These are phyloP conservation scores for Agaricus subrufescens DNA, from an alignment of 768 basidiomycete species.

Conservation along the genomic window DNA sequence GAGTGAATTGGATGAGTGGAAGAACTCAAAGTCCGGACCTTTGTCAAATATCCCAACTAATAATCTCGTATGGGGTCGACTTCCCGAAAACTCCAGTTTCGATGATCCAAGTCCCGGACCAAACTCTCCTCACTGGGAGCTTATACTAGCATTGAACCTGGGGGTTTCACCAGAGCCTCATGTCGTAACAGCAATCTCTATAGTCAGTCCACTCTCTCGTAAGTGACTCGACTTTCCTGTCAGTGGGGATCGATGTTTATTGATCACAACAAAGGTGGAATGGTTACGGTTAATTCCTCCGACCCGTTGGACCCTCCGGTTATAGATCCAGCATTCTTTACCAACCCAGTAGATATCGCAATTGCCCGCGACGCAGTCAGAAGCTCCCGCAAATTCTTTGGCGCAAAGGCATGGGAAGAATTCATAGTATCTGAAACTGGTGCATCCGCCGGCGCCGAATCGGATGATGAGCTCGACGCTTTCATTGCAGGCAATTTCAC, in stretches of 20 bases:
- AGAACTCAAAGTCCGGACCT: conserved; percentile 10
- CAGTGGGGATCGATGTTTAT: neutral
- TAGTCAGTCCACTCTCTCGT: conserved; percentile 12
- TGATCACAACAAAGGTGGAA: neutral
- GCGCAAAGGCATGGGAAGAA: conserved; percentile 5
- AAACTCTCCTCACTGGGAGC: conserved; percentile 18
- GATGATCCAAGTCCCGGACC: conserved; percentile 19
- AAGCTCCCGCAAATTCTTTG: neutral
- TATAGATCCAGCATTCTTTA: conserved; percentile 9
- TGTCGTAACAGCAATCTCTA: neutral
- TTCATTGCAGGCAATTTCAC: neutral
- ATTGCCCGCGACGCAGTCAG: conserved; percentile 14
- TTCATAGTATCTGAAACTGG: neutral
- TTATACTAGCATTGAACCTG: neutral
- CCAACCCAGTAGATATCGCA: conserved; percentile 14
- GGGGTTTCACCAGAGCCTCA: too few species aligned
- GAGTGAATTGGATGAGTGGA: conserved; percentile 12
- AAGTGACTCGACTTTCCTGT: neutral
- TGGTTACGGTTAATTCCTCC: conserved; percentile 9
- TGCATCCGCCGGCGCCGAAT: neutral
- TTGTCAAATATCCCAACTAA: conserved; percentile 8
- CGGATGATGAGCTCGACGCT: conserved; percentile 1
- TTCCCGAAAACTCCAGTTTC: conserved; percentile 8
- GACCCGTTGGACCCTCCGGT: conserved; percentile 11
- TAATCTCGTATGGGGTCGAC: conserved; percentile 17